A percentile compares a stretch with the other conserved stretches of the same genome.
These are phyloP conservation scores for Colletotrichum sojae DNA, from an alignment of 2,329 filamentous ascomycete species.

Conservation along the genomic window DNA sequence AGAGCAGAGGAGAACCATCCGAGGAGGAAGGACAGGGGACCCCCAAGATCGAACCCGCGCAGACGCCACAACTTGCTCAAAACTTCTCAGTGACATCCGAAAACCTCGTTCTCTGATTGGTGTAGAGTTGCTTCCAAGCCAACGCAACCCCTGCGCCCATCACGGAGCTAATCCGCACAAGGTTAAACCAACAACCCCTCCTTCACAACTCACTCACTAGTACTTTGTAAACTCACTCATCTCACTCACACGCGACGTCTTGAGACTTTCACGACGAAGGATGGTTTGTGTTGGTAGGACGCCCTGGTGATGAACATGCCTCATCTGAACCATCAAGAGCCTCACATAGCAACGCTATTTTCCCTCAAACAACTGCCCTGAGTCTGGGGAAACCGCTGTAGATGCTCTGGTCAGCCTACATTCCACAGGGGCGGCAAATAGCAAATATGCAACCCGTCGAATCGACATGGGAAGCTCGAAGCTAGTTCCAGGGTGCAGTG, in stretches of 20 bases:
- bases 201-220: neutral
- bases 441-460: neutral
- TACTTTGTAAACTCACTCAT: neutral
- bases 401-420: constrained; percentile 1
- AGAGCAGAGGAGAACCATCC: too few species aligned
- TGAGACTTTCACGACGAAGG: neutral
- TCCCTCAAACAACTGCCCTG: neutral
- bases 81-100: constrained; percentile 54
- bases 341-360: neutral
- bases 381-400: neutral
- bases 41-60: constrained; percentile 23
- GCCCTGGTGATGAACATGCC: neutral
- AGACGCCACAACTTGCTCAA: constrained; percentile 64
- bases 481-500: constrained; percentile 8
- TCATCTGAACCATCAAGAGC: neutral
- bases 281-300: too few species aligned
- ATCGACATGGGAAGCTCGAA: constrained; percentile 2
- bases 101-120: constrained; percentile 10
- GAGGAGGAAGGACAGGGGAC: constrained; percentile 8
- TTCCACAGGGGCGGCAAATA: neutral
- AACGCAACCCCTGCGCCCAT: constrained; percentile 31
- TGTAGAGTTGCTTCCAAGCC: neutral
- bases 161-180: constrained; percentile 33
- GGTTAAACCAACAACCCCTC: constrained; percentile 32
- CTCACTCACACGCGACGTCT: neutral